Conservation (phyloP, 495 filamentous ascomycete species). For the Aspergillus olivimuriae region DNA sequence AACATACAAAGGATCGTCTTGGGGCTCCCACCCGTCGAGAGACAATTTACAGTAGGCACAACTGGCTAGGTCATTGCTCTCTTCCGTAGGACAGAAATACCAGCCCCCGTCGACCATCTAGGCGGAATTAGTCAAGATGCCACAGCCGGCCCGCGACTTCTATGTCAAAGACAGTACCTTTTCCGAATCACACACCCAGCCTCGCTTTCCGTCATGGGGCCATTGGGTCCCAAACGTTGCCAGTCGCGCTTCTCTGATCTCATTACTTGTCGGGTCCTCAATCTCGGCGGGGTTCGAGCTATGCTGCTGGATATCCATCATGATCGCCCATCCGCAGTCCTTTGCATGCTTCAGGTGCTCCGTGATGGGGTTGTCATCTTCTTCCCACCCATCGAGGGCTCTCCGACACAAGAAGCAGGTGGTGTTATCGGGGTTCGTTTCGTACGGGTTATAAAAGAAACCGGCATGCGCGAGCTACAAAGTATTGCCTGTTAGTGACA, state of each 20-base stretch:
- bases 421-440: constrained; percentile 75
- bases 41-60: constrained; percentile 84
- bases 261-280: constrained; percentile 64
- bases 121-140: too few species aligned
- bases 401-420: constrained; percentile 79
- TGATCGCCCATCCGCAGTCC: constrained; percentile 83
- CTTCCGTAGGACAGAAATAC: constrained; percentile 80
- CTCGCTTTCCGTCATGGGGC: constrained; percentile 84
- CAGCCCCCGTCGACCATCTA: constrained; percentile 93
- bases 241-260: constrained; percentile 67
- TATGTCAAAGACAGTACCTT: too few species aligned
- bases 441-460: constrained; percentile 77
- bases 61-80: constrained; percentile 75
- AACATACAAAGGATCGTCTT: constrained; percentile 76
- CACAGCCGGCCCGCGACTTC: too few species aligned
- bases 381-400: constrained; percentile 83
- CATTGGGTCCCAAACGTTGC: constrained; percentile 72
- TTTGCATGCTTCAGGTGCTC: constrained; percentile 81
- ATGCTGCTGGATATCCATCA: constrained; percentile 60
- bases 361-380: constrained; percentile 66
- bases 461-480: constrained; percentile 78
- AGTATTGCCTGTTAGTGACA: too few species aligned
- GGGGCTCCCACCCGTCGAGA: constrained; percentile 87
- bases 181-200: constrained; percentile 80
- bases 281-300: constrained; percentile 55